These are phyloP conservation scores for Periconia sp. DNA, from an alignment of 2,329 filamentous ascomycete species.

Conservation along the genomic window DNA sequence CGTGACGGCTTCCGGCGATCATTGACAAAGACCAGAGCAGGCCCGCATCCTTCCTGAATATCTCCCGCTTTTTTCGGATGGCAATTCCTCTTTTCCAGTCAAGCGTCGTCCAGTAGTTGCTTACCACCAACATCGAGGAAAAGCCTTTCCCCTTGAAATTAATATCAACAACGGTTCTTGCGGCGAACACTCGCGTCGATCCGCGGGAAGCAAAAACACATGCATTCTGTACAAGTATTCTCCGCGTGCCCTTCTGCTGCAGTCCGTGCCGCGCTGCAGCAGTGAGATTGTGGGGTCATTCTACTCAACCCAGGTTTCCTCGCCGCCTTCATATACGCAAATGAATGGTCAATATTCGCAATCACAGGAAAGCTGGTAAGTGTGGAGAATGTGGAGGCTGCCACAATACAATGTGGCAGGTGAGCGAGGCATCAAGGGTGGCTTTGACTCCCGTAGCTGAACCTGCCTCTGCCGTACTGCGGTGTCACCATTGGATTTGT, in stretches of 20 bases:
- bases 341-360: conserved; percentile 19
- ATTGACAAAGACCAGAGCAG: conserved; percentile 14
- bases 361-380: conserved; percentile 19
- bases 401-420: conserved; percentile 22
- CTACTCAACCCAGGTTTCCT: conserved; percentile 21
- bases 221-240: conserved; percentile 17
- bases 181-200: conserved; percentile 1
- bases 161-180: not conserved
- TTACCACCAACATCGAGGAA: conserved; percentile 1
- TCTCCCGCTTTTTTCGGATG: conserved; percentile 20
- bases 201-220: conserved; percentile 2
- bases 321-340: conserved; percentile 31
- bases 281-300: conserved; percentile 32
- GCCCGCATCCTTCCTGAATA: conserved; percentile 7
- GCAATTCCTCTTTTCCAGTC: conserved; percentile 2
- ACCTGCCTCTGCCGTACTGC: conserved; percentile 32
- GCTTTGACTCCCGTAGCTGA: conserved; percentile 26
- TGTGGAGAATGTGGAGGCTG: conserved; percentile 39
- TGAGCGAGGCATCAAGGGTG: conserved; percentile 11
- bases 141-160: conserved; percentile 1
- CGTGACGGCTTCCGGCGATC: conserved; percentile 33
- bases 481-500: conserved; percentile 28
- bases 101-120: not conserved
- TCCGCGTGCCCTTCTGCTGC: conserved; percentile 19
- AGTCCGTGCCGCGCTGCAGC: conserved; percentile 24